Evolutionary conservation across 164 flowering plant species (phyloP).

Genomic region (Houttuynia cordata): DNA sequence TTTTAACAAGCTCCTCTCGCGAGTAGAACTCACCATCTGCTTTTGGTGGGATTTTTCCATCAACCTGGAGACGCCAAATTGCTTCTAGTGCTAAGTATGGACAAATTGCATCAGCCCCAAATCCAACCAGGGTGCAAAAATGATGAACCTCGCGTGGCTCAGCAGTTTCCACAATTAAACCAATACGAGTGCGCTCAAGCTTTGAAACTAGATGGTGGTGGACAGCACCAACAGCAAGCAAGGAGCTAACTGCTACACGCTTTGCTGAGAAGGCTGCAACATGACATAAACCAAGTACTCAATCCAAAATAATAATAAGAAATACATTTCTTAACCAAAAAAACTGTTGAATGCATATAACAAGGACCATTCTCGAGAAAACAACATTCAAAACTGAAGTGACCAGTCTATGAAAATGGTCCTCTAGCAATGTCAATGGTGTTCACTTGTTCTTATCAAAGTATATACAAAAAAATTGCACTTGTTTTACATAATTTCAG

Average conservation of each 20-base stretch:
- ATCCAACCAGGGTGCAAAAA: constrained; percentile 96
- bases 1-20: constrained; percentile 75
- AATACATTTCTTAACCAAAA: not conserved
- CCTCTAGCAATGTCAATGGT: too few species aligned
- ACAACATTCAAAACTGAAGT: too few species aligned
- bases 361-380: too few species aligned
- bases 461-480: too few species aligned
- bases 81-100: constrained; percentile 93
- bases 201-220: constrained; percentile 87
- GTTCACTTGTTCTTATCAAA: too few species aligned
- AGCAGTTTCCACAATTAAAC: constrained; percentile 85
- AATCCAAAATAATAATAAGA: not conserved
- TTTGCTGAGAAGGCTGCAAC: constrained; percentile 75
- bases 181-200: constrained; percentile 85
- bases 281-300: not conserved
- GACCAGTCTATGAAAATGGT: too few species aligned
- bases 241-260: constrained; percentile 95
- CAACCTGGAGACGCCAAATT: constrained; percentile 89
- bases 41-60: constrained; percentile 90
- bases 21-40: constrained; percentile 61
- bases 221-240: constrained; percentile 96
- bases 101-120: constrained; percentile 98
- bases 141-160: constrained; percentile 99
- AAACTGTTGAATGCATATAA: not conserved
- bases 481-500: too few species aligned